Evolutionary conservation across 2,329 filamentous ascomycete genomes (phyloP).

Genomic region (Emmonsia crescens): DNA sequence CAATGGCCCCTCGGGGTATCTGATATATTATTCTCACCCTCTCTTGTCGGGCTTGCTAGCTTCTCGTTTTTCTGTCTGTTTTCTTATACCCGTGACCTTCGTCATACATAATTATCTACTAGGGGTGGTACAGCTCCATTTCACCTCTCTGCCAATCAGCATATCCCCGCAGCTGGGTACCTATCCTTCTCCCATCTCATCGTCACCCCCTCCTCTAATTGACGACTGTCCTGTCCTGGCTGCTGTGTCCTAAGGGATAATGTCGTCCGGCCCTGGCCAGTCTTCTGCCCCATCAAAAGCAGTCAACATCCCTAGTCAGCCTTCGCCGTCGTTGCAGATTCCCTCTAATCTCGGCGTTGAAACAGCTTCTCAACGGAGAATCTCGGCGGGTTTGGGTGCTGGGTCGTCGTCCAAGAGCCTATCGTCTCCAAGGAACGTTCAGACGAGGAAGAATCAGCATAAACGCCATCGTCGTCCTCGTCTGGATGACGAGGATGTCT

Average conservation of each 20-base stretch:
- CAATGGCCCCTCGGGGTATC: slow-evolving; percentile 1
- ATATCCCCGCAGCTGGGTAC: background rate
- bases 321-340: slow-evolving; percentile 23
- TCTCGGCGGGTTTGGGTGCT: slow-evolving; percentile 31
- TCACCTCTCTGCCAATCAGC: background rate
- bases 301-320: slow-evolving; percentile 26
- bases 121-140: background rate
- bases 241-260: slow-evolving; percentile 10
- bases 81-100: background rate
- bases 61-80: slow-evolving; percentile 17
- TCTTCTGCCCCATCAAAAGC: slow-evolving; percentile 29
- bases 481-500: slow-evolving; percentile 70
- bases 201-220: background rate
- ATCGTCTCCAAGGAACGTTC: slow-evolving; percentile 53
- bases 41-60: slow-evolving; percentile 15
- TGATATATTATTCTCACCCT: slow-evolving; percentile 10
- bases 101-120: background rate
- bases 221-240: background rate
- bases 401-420: slow-evolving; percentile 28
- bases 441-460: slow-evolving; percentile 70
- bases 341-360: slow-evolving; percentile 25
- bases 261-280: slow-evolving; percentile 33
- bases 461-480: slow-evolving; percentile 66
- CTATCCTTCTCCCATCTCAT: background rate
- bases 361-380: slow-evolving; percentile 29